Evolutionary conservation across 2,329 filamentous ascomycete species (phyloP), one percentile per base, ranked within the genome.

Genomic region (Fusarium virguliforme): DNA sequence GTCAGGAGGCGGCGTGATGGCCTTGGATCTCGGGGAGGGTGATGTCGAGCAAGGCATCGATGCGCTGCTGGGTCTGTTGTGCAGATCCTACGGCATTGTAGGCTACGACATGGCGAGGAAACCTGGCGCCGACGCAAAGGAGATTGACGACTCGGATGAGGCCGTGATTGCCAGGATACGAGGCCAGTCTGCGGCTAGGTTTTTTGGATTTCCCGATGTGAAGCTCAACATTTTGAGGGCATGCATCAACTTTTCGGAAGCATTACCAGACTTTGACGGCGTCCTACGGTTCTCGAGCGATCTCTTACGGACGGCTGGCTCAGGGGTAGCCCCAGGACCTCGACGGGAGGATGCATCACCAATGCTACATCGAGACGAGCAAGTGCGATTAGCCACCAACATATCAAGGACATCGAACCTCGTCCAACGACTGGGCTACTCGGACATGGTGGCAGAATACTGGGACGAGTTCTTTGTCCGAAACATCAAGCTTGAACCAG

Each of bases 391-490:
- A n/a, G 87, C 91, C 51, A 93, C 92, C 48, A 97, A 95, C 73
- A 95, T 99, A 65, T 89, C 91, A 37, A 92, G 95, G 68, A 97
- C 95, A 1, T 89, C 95, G 32, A 89, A 86, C 34, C 89, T 96
- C n/a, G 91, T 93, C 1, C 89, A 88, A 66, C 91, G 92, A 65
- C 82, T 98, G 28, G 94, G 94, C 1, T 83, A 94, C 30, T 83
- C 87, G 6, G 83, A 91, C 62, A 81, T 95, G 43, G 87, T 90
- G 58, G 94, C 94, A 6, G 92, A 96, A 73, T 99, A 98, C 78
- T 99, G 96, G 96, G 96, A 99, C 79, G 94, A 97, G 76, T 98
- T 98, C 74, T 85, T 99, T 8, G 87, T 99, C 51, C 90, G 96
- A 55, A 90, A 90, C 69, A 84, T 97, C 73, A 88, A 91, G 60